Evolutionary conservation across 176 grass and related monocot species (phyloP).

Genomic region (Lolium rigidum): DNA sequence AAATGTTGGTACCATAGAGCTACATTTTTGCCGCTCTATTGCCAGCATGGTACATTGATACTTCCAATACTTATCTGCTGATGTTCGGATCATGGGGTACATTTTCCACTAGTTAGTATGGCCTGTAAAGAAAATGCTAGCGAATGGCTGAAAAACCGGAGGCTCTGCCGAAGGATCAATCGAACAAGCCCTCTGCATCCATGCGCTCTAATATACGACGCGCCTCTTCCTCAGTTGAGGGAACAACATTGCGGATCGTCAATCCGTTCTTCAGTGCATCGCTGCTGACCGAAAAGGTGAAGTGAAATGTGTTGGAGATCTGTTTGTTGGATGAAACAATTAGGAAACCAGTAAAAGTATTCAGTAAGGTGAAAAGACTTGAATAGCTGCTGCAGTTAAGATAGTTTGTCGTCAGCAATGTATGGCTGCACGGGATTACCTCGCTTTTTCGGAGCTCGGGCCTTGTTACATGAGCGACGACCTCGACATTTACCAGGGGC

Average conservation of each 20-base stretch:
- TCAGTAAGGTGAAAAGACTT: neutral
- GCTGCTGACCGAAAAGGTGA: constrained; percentile 82
- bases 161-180: constrained; percentile 10
- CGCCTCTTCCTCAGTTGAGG: constrained; percentile 92
- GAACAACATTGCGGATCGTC: constrained; percentile 88
- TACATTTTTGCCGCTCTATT: constrained; percentile 10
- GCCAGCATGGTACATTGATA: constrained; percentile 1
- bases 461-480: constrained; percentile 95
- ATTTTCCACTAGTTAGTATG: constrained; percentile 1
- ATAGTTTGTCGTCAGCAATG: neutral
- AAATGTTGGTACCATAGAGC: neutral
- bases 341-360: constrained; percentile 11
- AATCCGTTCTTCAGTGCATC: constrained; percentile 70
- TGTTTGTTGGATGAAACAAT: constrained; percentile 32
- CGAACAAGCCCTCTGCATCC: constrained; percentile 69
- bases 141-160: neutral
- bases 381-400: constrained; percentile 3
- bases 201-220: constrained; percentile 74
- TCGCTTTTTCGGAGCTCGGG: constrained; percentile 91
- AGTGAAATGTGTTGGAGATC: constrained; percentile 92
- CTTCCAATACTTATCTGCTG: constrained; percentile 37
- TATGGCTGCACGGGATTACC: constrained; percentile 43
- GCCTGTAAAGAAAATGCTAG: constrained; percentile 8
- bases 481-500: constrained; percentile 88
- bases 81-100: neutral